Base-by-base conservation (phyloP, 2,329 filamentous ascomycete species). In the Colletotrichum orchidophilum region DNA sequence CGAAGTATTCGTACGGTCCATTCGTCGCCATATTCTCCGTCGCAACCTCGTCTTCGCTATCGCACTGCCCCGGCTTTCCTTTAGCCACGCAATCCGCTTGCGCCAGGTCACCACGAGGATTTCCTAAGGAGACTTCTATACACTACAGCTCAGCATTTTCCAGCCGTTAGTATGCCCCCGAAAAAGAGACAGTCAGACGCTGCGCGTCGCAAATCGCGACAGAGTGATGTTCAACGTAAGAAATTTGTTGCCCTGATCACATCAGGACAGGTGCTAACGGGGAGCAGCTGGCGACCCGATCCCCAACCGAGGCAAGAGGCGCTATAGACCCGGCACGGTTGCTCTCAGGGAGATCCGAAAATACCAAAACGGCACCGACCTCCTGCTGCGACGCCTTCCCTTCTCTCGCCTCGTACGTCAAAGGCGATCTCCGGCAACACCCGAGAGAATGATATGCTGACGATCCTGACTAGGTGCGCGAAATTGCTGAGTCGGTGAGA, bases 291-390 rank as follows among this genome's bases (percentile, higher is more conserved):
- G 93, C 71, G 93, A 95, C 76, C 93, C 93, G 33, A 83, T 93
- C 55, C 92, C 93, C 1, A 84, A 87, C 70, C 84, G 82, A 70
- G 87, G 87, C 74, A 89, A 87, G 74, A 88, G 88, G 74, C 88
- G 93, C 75, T 95, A 94, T 78, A 88, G 86, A 67, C 93, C 93
- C 1, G 95, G 95, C 78, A 98, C 95, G 53, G 88, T 94, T 75
- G 96, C 96, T 64, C 88, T 98, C 66, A 92, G 93, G 82, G 96
- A 98, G 85, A 98, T 98, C 81, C 89, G 95, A 80, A 91, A 90
- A 77, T 97, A 97, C 81, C 96, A 98, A 84, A 93, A 92, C 82
- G 93, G 91, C 73, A 97, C 94, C 71, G 95, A 98, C 78, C 90
- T 98, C 33, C 85, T 98, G 60, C 88, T 98, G 75, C 87, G 88